Base-by-base conservation (phyloP, 2,329 filamentous ascomycete genomes). In the Emergomyces pasteurianus region DNA sequence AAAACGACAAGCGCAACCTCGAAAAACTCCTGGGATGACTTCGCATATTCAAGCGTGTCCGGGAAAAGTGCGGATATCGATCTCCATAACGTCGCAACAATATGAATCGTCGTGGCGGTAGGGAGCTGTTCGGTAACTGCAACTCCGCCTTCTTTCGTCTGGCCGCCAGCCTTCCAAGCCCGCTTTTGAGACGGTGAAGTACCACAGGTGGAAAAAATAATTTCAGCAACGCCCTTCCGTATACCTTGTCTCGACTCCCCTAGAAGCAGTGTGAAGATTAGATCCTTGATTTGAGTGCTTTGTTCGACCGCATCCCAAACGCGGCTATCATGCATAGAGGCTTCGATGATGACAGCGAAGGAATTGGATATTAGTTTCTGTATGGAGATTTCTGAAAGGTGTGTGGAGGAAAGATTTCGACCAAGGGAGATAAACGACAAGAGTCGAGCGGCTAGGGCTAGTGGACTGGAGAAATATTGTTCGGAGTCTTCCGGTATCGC, bases 301-400 rank as follows among this genome's bases (percentile, higher is more conserved):
- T 71, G 62, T 42, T 76, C 75, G 59, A 79, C 73, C 38, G 71
- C 66, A 3, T 69, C 62, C 80, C 80, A 83, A 55, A 82, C 72
- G 2, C 67, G 65, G 31, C 72, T 65, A 62, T 77, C 79, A 50
- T 79, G 74, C 58, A 79, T 68, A 8, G 79, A 79, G 1, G 74
- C 76, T 67, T 82, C 79, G 12, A 81, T 70, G 3, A 83, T 68
- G 14, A 77, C 72, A 26, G 79, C 78, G 63, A 81, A 78, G 21
- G 73, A 73, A 58, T 72, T 70, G 57, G 74, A 77, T 12, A 77
- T 73, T 50, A 81, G 65, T 49, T 69, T 73, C 28, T 72, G 68
- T 47, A 70, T 61, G 21, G 65, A 63, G 16, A 59, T 9, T 42
- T 68, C 67, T 2, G 63, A 61, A 2, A 68, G 47, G 2, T 64